Conservation (phyloP, 805 yeast genomes). For the Metschnikowia sp. region DNA sequence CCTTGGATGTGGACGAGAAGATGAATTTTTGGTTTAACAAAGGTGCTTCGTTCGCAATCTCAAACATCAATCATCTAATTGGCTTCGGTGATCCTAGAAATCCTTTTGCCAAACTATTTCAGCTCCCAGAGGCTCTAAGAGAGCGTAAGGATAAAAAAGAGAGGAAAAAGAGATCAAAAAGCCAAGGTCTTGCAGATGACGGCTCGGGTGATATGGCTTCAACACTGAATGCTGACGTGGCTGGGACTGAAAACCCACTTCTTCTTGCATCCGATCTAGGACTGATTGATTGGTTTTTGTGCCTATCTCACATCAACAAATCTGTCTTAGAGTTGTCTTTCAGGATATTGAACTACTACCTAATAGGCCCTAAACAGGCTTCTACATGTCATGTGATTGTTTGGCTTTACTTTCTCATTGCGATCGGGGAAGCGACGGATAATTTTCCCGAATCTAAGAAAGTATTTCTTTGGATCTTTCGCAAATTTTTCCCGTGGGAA, state of each 20-base stretch:
- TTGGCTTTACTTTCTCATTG: slow-evolving; percentile 69
- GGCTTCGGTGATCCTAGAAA: slow-evolving; percentile 76
- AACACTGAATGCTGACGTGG: neutral
- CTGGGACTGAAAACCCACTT: slow-evolving; percentile 30
- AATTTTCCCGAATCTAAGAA: slow-evolving; percentile 43
- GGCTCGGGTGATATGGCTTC: slow-evolving; percentile 16
- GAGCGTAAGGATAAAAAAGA: slow-evolving; percentile 73
- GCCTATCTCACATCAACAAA: slow-evolving; percentile 54
- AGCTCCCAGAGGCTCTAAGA: slow-evolving; percentile 65
- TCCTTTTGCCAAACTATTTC: slow-evolving; percentile 74
- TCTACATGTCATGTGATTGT: slow-evolving; percentile 72
- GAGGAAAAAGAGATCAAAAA: slow-evolving; percentile 46
- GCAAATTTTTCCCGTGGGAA: slow-evolving; percentile 66
- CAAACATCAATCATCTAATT: slow-evolving; percentile 69
- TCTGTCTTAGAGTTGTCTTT: slow-evolving; percentile 68
- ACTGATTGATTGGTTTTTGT: slow-evolving; percentile 51
- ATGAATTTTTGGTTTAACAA: slow-evolving; percentile 74
- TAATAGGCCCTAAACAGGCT: slow-evolving; percentile 67
- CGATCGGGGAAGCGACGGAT: slow-evolving; percentile 56
- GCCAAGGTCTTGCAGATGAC: slow-evolving; percentile 14
- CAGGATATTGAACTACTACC: slow-evolving; percentile 61
- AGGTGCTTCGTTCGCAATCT: slow-evolving; percentile 70
- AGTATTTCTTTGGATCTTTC: slow-evolving; percentile 49
- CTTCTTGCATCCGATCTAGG: slow-evolving; percentile 35
- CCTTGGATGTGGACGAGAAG: slow-evolving; percentile 38